These are phyloP conservation scores for Ustilago bromivora DNA, from an alignment of 1,284 basidiomycete genomes.

Conservation along the genomic window DNA sequence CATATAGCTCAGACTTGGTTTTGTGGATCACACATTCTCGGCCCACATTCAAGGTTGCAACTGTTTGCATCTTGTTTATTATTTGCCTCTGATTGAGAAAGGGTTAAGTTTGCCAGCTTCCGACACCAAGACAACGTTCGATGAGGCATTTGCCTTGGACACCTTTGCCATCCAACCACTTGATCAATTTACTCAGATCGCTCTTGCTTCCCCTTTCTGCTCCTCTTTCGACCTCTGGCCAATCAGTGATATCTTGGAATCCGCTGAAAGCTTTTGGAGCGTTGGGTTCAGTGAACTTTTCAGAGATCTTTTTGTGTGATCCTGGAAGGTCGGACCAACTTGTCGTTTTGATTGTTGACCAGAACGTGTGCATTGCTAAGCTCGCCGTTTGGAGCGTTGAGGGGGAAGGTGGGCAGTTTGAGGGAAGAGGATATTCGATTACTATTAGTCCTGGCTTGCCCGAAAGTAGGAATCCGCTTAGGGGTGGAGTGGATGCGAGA, in stretches of 20 bases:
- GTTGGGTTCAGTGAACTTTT: conserved; percentile 29
- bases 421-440: conserved; percentile 51
- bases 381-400: conserved; percentile 3
- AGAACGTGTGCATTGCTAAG: conserved; percentile 39
- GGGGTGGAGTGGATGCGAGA: conserved; percentile 16
- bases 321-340: conserved; percentile 57
- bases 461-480: conserved; percentile 59
- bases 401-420: not conserved
- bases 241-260: conserved; percentile 52
- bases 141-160: conserved; percentile 26
- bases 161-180: conserved; percentile 37
- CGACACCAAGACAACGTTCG: conserved; percentile 32
- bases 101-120: conserved; percentile 23
- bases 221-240: conserved; percentile 34
- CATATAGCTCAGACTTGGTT: not conserved
- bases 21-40: conserved; percentile 3
- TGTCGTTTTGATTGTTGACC: conserved; percentile 48
- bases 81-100: not conserved
- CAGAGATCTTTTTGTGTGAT: conserved; percentile 58
- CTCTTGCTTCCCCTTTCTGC: conserved; percentile 34
- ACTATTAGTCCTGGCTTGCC: conserved; percentile 62
- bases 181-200: conserved; percentile 43
- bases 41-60: not conserved
- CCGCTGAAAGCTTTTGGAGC: conserved; percentile 10
- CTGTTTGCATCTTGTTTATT: not conserved